These are phyloP conservation scores for Chamaecrista fasciculata DNA, from an alignment of 306 rosid species.

Conservation along the genomic window DNA sequence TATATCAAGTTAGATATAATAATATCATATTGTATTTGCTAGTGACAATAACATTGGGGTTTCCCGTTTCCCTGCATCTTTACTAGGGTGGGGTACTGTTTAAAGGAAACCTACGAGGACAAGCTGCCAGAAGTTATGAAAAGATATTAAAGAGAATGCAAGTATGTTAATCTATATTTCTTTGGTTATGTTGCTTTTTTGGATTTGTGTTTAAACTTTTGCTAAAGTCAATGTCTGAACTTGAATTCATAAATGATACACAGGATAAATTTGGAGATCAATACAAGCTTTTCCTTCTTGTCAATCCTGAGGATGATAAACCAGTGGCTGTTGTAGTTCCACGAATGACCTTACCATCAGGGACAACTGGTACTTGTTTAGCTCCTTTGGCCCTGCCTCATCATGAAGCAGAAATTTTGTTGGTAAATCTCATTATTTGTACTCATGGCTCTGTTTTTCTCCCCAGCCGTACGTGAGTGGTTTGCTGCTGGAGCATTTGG, in stretches of 20 bases:
- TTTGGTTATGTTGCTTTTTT: conserved; percentile 12
- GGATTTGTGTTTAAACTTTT: not conserved
- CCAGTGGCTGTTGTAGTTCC: conserved; percentile 98
- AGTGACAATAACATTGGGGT: conserved; percentile 21
- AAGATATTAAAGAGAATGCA: conserved; percentile 77
- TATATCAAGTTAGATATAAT: not conserved
- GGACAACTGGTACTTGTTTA: conserved; percentile 64
- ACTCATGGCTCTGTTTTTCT: conserved; percentile 18
- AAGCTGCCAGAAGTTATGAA: conserved; percentile 77
- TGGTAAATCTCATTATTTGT: conserved; percentile 16
- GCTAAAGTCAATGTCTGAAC: not conserved
- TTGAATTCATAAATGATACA: conserved; percentile 3
- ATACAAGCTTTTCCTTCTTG: conserved; percentile 77
- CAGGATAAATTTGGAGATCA: conserved; percentile 83
- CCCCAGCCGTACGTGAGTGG: conserved; percentile 95
- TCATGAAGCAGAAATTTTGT: not conserved
- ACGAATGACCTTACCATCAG: conserved; percentile 81
- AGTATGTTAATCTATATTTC: conserved; percentile 33
- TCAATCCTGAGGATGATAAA: conserved; percentile 95
- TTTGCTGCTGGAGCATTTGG: conserved; percentile 94
- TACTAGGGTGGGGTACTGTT: conserved; percentile 84
- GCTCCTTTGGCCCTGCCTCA: not conserved
- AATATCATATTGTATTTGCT: not conserved
- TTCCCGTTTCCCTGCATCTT: conserved; percentile 13
- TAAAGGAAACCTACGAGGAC: conserved; percentile 92